Evolutionary conservation across 2,329 filamentous ascomycete species (phyloP).

Genomic region (Calonectria crousiana): DNA sequence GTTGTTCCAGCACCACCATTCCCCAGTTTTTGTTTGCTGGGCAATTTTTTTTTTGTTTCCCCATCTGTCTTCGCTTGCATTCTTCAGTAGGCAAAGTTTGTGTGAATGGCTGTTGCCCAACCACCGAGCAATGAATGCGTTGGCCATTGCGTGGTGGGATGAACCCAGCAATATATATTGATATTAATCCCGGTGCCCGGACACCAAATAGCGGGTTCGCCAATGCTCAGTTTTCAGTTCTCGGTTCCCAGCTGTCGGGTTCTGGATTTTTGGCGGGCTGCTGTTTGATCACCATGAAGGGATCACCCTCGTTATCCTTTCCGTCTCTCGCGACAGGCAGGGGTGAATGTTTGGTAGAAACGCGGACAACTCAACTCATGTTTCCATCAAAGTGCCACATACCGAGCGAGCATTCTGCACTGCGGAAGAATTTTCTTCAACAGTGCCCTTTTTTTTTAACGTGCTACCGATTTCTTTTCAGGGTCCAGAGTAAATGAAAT

Average conservation of each 20-base stretch:
- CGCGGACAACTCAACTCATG: not conserved
- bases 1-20: not conserved
- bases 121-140: not conserved
- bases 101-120: not conserved
- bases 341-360: not conserved
- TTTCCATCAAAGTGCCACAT: not conserved
- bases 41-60: not conserved
- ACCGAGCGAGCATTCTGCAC: not conserved
- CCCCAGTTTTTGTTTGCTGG: slow-evolving; percentile 1
- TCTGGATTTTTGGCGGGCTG: not conserved
- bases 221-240: not conserved
- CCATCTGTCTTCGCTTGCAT: not conserved
- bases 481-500: slow-evolving; percentile 15
- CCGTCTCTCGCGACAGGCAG: not conserved
- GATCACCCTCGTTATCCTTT: not conserved
- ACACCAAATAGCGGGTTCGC: not conserved
- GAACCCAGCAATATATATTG: slow-evolving; percentile 5
- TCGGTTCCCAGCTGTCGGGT: slow-evolving; percentile 10
- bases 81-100: not conserved
- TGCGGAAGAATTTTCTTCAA: not conserved
- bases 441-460: not conserved
- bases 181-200: not conserved
- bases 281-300: slow-evolving; percentile 15
- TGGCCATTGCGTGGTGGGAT: slow-evolving; percentile 9
- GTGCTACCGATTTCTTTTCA: not conserved